Evolutionary conservation across 2,329 filamentous ascomycete genomes (phyloP).

Genomic region (Fusarium ambrosium): DNA sequence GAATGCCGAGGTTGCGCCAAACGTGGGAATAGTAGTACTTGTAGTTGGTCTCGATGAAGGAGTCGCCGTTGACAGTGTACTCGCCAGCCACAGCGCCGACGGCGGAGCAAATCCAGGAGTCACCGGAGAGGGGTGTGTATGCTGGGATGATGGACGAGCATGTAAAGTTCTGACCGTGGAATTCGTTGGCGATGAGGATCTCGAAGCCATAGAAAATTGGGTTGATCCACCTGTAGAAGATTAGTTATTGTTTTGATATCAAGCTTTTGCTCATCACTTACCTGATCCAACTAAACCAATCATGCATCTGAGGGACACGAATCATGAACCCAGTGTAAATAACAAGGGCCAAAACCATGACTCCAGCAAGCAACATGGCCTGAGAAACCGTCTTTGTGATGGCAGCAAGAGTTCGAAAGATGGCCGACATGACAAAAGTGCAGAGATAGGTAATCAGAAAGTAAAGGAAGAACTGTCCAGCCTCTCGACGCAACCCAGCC

Average conservation of each 20-base stretch:
- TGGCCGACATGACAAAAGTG: neutral
- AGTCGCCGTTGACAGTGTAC: constrained; percentile 66
- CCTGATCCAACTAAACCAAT: neutral
- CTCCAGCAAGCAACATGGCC: neutral
- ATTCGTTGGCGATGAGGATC: constrained; percentile 28
- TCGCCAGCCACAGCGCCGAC: constrained; percentile 52
- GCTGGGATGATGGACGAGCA: constrained; percentile 63
- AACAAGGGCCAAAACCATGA: neutral
- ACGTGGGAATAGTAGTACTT: constrained; percentile 65
- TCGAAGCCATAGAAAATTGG: constrained; percentile 68
- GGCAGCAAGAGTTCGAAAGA: neutral
- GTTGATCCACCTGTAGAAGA: constrained; percentile 61
- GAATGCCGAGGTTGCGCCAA: constrained; percentile 58
- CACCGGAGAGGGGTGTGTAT: neutral
- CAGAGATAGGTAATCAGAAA: neutral
- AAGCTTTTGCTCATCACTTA: neutral
- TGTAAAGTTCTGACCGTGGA: constrained; percentile 13
- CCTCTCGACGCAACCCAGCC: neutral
- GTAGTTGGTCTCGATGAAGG: constrained; percentile 66
- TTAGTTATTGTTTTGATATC: neutral
- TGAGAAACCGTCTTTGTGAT: neutral
- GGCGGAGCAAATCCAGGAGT: neutral
- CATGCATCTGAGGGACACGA: neutral
- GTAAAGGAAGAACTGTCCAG: neutral
- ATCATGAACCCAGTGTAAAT: neutral